Base-by-base conservation (phyloP, 441 rosid genomes). In the Iberis amara region DNA sequence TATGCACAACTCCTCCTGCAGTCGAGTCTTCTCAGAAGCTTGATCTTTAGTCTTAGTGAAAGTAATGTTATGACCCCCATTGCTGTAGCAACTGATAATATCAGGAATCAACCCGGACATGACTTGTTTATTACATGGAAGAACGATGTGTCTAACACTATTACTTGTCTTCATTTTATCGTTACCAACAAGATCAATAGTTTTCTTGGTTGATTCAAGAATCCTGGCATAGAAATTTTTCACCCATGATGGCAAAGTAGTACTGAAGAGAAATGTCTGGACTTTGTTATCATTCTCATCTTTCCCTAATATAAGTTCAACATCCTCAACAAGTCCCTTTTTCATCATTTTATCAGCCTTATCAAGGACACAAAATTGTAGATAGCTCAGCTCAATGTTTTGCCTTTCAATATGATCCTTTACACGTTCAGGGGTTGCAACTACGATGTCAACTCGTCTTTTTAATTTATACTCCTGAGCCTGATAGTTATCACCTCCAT, bases 291-390 rank as follows among this genome's bases (percentile, higher is more conserved):
- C 74, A 60, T 92, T 96, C 60, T 66, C 75, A 8, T 89, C 97
- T 69, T 89, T 84, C 49, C 99, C 99, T 88, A 92, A 80, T 58
- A 92, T 92, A 52, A 82, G 82, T 66, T 92, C 95, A 39, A 92
- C 96, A 73, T 84, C 96, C 14, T 89, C 99, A 56, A 88, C 99
- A 67, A 92, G 89, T 28, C 99, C 99, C 96, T 89, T 86, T 61
- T 80, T 78, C 66, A 92, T 62, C 97, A 92, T 92, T 64, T 92
- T 97, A 73, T 92, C 99, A 61, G 96, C 96, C 75, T 92, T 96
- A 39, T 92, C 97, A 62, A 92, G 98, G 27, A 92, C 96, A 44
- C 96, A 85, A 65, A 89, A 92, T 64, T 78, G 79, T 21, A 92
- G 69, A 7, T 66, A 70, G 52, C 83, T 77, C 1, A 92, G 62